Percentiles rank a stretch among this genome's conserved stretches.
These are phyloP conservation scores for Hypoxylon sp. DNA, from an alignment of 2,329 filamentous ascomycete species.

Conservation along the genomic window DNA sequence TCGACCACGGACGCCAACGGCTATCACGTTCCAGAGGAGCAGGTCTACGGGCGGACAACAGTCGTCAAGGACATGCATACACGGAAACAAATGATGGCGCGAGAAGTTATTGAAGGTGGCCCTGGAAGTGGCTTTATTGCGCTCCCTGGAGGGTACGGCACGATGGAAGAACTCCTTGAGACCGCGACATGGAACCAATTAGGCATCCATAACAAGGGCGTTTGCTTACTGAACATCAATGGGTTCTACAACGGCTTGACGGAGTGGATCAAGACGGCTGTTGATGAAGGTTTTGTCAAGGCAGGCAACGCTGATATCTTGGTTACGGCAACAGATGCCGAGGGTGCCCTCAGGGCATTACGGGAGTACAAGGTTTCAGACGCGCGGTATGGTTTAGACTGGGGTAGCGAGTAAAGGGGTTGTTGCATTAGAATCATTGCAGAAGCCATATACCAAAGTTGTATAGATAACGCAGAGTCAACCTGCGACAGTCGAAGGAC, in stretches of 20 bases:
- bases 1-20: slow-evolving; percentile 60
- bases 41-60: slow-evolving; percentile 83
- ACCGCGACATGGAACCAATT: slow-evolving; percentile 95
- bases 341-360: slow-evolving; percentile 79
- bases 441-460: slow-evolving; percentile 6
- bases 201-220: slow-evolving; percentile 85
- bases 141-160: slow-evolving; percentile 88
- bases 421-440: slow-evolving; percentile 19
- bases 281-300: slow-evolving; percentile 82
- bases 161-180: slow-evolving; percentile 95
- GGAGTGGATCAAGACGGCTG: slow-evolving; percentile 82
- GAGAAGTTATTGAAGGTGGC: slow-evolving; percentile 84
- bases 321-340: slow-evolving; percentile 78
- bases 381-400: slow-evolving; percentile 83
- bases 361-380: slow-evolving; percentile 80
- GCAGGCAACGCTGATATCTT: slow-evolving; percentile 80
- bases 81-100: slow-evolving; percentile 93
- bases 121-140: slow-evolving; percentile 91
- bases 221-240: slow-evolving; percentile 87
- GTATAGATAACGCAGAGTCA: slow-evolving; percentile 24
- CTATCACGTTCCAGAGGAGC: slow-evolving; percentile 72
- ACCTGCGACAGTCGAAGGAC: slow-evolving; percentile 10
- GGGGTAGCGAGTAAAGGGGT: slow-evolving; percentile 63
- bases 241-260: slow-evolving; percentile 93
- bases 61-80: slow-evolving; percentile 97